Percentiles rank a stretch among this genome's conserved stretches.
Conservation (phyloP, 2,329 filamentous ascomycete genomes). For the Pseudogymnoascus destructans region DNA sequence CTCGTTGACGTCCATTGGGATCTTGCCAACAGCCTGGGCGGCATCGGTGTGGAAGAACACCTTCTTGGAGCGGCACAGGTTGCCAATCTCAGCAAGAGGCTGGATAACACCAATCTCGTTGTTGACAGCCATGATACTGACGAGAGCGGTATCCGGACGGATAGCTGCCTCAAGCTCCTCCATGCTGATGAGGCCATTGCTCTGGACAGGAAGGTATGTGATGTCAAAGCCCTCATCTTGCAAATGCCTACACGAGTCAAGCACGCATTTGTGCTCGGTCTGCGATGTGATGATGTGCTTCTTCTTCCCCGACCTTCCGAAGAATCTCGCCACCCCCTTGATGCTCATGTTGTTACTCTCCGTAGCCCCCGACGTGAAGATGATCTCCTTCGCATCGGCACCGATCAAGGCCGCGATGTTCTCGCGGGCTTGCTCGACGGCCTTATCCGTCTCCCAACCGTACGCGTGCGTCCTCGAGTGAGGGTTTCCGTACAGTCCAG, state of each 20-base stretch:
- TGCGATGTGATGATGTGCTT: conserved; percentile 96
- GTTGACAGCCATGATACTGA: conserved; percentile 98
- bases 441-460: conserved; percentile 95
- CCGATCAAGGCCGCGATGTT: conserved; percentile 81
- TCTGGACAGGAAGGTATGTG: conserved; percentile 88
- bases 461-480: conserved; percentile 97
- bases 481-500: conserved; percentile 89
- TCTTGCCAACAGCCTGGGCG: conserved; percentile 97
- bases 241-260: conserved; percentile 92
- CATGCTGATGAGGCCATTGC: conserved; percentile 74
- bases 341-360: conserved; percentile 99
- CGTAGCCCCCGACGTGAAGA: conserved; percentile 95
- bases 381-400: conserved; percentile 93
- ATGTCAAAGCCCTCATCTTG: conserved; percentile 94
- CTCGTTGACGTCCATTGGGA: conserved; percentile 88
- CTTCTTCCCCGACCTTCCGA: conserved; percentile 87
- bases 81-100: conserved; percentile 84
- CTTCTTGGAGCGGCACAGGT: conserved; percentile 80
- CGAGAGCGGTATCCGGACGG: conserved; percentile 75
- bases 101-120: conserved; percentile 99
- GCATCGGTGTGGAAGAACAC: conserved; percentile 97
- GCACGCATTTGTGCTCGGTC: conserved; percentile 97
- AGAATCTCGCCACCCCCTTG: conserved; percentile 94
- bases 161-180: conserved; percentile 78
- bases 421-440: conserved; percentile 72